Evolutionary conservation across 129 eudicot genomes (phyloP).

Genomic region (Centrapalus pauciflorus): DNA sequence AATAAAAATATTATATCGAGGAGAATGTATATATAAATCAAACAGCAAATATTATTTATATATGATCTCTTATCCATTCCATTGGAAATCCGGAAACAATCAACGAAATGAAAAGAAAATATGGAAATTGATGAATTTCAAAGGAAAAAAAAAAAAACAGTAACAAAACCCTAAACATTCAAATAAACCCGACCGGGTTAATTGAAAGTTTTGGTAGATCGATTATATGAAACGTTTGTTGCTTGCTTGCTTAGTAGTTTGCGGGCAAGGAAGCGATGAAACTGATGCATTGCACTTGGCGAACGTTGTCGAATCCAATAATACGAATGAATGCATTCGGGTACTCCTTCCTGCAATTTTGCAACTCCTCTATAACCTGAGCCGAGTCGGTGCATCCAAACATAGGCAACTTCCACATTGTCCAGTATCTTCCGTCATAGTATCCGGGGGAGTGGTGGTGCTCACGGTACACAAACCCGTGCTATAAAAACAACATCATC

Average conservation of each 20-base stretch:
- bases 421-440: conserved; percentile 88
- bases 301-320: conserved; percentile 71
- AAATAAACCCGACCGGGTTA: conserved; percentile 20
- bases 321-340: conserved; percentile 50
- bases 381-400: conserved; percentile 64
- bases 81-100: conserved; percentile 20
- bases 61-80: conserved; percentile 23
- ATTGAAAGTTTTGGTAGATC: conserved; percentile 16
- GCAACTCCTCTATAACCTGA: conserved; percentile 55
- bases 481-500: conserved; percentile 28
- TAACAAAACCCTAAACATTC: conserved; percentile 21
- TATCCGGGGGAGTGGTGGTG: conserved; percentile 56
- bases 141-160: neutral
- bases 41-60: conserved; percentile 3
- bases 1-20: too few species aligned
- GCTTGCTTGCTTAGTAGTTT: conserved; percentile 21
- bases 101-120: conserved; percentile 22
- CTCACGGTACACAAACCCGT: conserved; percentile 62
- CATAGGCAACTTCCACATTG: conserved; percentile 86
- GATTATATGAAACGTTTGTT: neutral
- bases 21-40: too few species aligned
- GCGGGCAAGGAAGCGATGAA: conserved; percentile 63
- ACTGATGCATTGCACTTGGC: conserved; percentile 65
- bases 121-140: neutral
- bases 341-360: conserved; percentile 50